phyloP scores from a whole-genome alignment of 768 basidiomycete species.

The Steccherinum ochraceum region DNA sequence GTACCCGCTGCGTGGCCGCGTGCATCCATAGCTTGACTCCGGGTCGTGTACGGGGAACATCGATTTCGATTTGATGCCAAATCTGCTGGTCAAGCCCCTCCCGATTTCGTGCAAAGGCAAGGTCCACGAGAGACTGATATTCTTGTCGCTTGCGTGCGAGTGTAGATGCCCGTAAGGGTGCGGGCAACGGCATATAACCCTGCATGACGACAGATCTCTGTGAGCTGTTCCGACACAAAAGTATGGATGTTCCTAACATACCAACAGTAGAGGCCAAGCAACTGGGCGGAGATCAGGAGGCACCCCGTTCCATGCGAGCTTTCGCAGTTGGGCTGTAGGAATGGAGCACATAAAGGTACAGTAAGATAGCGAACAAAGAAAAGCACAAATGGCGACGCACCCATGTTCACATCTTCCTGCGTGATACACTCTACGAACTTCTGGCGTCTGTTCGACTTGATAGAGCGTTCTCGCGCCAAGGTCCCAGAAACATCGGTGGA shows the following conservation, averaged over 20 bases:
- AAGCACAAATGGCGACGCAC: conserved; percentile 34
- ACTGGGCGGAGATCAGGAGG: conserved; percentile 83
- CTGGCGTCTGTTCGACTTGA: conserved; percentile 68
- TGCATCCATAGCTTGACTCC: conserved; percentile 91
- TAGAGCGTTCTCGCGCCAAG: conserved; percentile 67
- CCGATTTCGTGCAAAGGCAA: conserved; percentile 83
- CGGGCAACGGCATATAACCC: conserved; percentile 90
- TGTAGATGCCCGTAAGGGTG: conserved; percentile 64
- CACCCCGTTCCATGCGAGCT: conserved; percentile 93
- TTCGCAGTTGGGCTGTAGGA: conserved; percentile 68
- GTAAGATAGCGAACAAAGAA: not conserved
- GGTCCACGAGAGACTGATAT: conserved; percentile 82
- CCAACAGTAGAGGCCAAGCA: conserved; percentile 91
- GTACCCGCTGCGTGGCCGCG: conserved; percentile 79
- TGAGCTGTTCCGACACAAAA: not conserved
- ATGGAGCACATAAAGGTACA: not conserved
- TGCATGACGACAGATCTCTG: conserved; percentile 24
- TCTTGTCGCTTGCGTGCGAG: conserved; percentile 89
- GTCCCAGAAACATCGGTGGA: conserved; percentile 33
- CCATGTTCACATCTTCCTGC: conserved; percentile 75
- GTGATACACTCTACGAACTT: conserved; percentile 80
- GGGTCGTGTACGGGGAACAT: conserved; percentile 92
- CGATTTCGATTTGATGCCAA: conserved; percentile 99
- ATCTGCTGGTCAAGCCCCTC: conserved; percentile 91
- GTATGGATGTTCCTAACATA: conserved; percentile 32